Evolutionary conservation across 495 filamentous ascomycete genomes (phyloP).

Genomic region (Tuber brumale): DNA sequence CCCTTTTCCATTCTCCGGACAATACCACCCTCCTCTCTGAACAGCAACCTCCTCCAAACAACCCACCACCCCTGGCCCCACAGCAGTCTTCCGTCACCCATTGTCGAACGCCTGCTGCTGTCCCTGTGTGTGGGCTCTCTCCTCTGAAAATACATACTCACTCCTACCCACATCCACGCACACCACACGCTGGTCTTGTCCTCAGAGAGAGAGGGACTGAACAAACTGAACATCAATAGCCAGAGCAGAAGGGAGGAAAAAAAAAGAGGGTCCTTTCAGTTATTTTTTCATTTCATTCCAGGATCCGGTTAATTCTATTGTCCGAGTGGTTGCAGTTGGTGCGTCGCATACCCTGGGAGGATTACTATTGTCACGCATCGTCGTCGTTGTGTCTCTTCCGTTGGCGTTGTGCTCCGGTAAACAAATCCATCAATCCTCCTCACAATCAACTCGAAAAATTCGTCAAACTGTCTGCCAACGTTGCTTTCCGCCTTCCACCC

Average conservation of each 20-base stretch:
- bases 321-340: conserved; percentile 12
- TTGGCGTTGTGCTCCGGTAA: conserved; percentile 34
- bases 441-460: conserved; percentile 24
- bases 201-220: conserved; percentile 2
- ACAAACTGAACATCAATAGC: not conserved
- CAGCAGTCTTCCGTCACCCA: conserved; percentile 30
- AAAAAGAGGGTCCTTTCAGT: not conserved
- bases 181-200: not conserved
- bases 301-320: conserved; percentile 23
- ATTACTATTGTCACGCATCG: conserved; percentile 26
- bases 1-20: conserved; percentile 32
- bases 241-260: not conserved
- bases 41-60: conserved; percentile 28
- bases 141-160: conserved; percentile 6
- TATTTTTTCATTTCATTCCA: conserved; percentile 10
- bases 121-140: conserved; percentile 6
- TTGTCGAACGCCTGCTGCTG: conserved; percentile 16
- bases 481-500: conserved; percentile 15
- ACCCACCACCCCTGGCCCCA: conserved; percentile 33
- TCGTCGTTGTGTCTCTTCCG: conserved; percentile 24
- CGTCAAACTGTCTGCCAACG: conserved; percentile 33
- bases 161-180: conserved; percentile 1
- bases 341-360: not conserved
- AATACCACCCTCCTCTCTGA: not conserved
- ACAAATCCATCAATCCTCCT: conserved; percentile 31